phyloP scores from a whole-genome alignment of 495 filamentous ascomycete genomes.

The Podospora didyma region DNA sequence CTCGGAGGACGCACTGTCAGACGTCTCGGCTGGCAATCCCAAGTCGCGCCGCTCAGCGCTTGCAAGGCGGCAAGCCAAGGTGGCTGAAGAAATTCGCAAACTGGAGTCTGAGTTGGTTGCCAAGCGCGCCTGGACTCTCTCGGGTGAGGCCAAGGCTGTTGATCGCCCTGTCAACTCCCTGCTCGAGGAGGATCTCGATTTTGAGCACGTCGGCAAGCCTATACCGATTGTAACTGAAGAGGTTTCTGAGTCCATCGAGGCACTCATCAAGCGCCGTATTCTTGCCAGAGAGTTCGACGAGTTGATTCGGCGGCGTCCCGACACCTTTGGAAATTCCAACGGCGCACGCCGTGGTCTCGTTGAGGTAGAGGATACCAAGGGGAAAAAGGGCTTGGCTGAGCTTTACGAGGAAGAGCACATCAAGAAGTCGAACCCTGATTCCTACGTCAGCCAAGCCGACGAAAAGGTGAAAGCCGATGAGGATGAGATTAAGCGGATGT shows the following conservation, averaged over 20 bases:
- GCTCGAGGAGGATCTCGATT: slow-evolving; percentile 91
- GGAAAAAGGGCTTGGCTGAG: slow-evolving; percentile 81
- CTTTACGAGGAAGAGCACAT: slow-evolving; percentile 92
- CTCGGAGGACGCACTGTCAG: slow-evolving; percentile 51
- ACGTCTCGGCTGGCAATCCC: slow-evolving; percentile 52
- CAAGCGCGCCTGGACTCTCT: slow-evolving; percentile 85
- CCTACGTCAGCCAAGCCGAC: slow-evolving; percentile 72
- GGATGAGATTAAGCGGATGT: slow-evolving; percentile 76
- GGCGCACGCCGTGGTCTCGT: slow-evolving; percentile 60
- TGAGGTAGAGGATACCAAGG: slow-evolving; percentile 84
- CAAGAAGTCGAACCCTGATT: slow-evolving; percentile 68
- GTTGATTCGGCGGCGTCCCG: slow-evolving; percentile 76
- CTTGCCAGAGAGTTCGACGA: slow-evolving; percentile 91
- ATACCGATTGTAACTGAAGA: slow-evolving; percentile 94
- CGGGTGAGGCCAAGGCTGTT: slow-evolving; percentile 79
- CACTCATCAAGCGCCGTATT: slow-evolving; percentile 90
- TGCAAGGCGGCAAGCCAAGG: slow-evolving; percentile 77
- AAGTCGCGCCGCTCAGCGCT: slow-evolving; percentile 66
- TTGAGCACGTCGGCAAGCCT: slow-evolving; percentile 93
- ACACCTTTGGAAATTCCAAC: slow-evolving; percentile 51
- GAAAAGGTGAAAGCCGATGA: slow-evolving; percentile 81
- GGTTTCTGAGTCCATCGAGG: slow-evolving; percentile 87
- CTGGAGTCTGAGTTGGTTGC: slow-evolving; percentile 87
- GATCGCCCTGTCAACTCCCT: slow-evolving; percentile 87
- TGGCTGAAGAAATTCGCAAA: slow-evolving; percentile 84